Percentiles rank a stretch among this genome's conserved stretches.
Evolutionary conservation across 441 rosid species (phyloP).

Genomic region (Iberis amara): DNA sequence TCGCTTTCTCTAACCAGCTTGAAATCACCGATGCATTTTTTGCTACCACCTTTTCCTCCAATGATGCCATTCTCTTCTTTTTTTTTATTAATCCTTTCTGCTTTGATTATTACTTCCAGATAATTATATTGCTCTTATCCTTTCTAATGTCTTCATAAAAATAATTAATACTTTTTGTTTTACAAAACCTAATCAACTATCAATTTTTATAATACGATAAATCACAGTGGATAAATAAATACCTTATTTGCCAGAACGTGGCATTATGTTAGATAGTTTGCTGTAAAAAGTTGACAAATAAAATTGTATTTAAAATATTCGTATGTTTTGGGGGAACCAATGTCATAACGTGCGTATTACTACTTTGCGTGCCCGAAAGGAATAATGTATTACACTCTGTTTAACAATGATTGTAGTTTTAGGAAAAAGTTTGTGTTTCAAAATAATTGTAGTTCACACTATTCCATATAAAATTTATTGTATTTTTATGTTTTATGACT

Average conservation of each 20-base stretch:
- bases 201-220: no score
- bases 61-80: slow-evolving; percentile 20
- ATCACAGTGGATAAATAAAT: no score
- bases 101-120: background rate
- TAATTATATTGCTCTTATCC: no score
- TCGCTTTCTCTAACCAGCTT: slow-evolving; percentile 55
- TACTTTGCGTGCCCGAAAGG: slow-evolving; percentile 3
- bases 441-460: no score
- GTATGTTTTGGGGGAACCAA: background rate
- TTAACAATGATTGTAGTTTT: no score
- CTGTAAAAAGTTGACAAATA: background rate
- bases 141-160: slow-evolving; percentile 10
- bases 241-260: slow-evolving; percentile 28
- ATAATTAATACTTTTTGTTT: no score
- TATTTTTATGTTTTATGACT: no score
- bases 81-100: background rate
- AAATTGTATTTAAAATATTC: slow-evolving; percentile 14
- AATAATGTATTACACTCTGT: no score
- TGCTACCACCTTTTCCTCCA: slow-evolving; percentile 28
- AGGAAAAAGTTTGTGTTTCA: no score
- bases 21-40: slow-evolving; percentile 32
- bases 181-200: no score
- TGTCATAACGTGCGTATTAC: slow-evolving; percentile 19
- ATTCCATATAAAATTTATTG: no score
- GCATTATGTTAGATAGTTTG: background rate